Evolutionary conservation across 129 eudicot species (phyloP).

Genomic region (Artemisia argyi): DNA sequence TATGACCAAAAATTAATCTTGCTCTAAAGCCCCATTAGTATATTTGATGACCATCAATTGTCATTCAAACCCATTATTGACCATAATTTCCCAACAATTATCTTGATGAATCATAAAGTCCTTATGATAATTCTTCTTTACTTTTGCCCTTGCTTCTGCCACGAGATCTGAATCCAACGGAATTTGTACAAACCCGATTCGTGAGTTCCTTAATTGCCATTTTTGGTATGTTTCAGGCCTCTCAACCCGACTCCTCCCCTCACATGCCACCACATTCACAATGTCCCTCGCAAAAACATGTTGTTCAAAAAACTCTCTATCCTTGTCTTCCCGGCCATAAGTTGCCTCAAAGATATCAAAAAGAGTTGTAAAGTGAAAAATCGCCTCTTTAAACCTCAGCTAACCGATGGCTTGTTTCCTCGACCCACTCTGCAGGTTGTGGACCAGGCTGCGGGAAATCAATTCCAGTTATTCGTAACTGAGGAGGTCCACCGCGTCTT

Average conservation of each 20-base stretch:
- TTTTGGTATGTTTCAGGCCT: conserved; percentile 60
- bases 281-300: conserved; percentile 52
- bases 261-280: conserved; percentile 60
- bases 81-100: too few relatives aligned
- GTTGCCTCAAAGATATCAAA: conserved; percentile 53
- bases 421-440: conserved; percentile 49
- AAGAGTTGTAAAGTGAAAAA: conserved; percentile 45
- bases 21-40: too few relatives aligned
- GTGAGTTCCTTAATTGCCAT: conserved; percentile 38
- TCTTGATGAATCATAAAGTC: conserved; percentile 56
- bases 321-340: conserved; percentile 18
- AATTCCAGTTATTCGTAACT: conserved; percentile 49
- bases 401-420: conserved; percentile 47
- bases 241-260: conserved; percentile 55
- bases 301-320: conserved; percentile 39
- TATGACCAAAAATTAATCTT: too few relatives aligned
- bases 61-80: too few relatives aligned
- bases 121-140: conserved; percentile 33
- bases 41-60: too few relatives aligned
- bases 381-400: conserved; percentile 44
- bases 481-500: conserved; percentile 50
- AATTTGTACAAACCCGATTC: conserved; percentile 49
- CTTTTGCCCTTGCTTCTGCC: conserved; percentile 26
- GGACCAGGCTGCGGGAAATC: conserved; percentile 55
- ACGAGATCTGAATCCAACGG: conserved; percentile 26